Evolutionary conservation across 352 stramenopile genomes (phyloP), one percentile per base, ranked within the genome.

Genomic region (Globisporangium uncinulatum): DNA sequence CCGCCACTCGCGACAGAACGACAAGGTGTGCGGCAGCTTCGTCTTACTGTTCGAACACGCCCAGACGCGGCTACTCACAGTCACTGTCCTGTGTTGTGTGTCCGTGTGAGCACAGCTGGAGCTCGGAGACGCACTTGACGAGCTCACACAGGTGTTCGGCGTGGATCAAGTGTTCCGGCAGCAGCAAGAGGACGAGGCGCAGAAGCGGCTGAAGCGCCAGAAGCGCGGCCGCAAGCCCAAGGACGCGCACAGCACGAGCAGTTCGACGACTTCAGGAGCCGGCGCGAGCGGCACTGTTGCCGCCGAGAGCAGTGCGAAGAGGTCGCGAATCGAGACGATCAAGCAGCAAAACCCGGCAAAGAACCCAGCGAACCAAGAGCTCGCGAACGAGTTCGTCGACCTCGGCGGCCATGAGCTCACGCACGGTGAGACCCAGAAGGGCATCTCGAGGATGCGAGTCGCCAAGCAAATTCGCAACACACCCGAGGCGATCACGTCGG

Each of bases 131-230:
- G 78, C 80, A 7, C 65, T 83, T 32, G 73, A 87, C 5, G 71
- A 89, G 42, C 58, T 91, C 17, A 65, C 71, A 56, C 76, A 87
- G 57, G 66, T 69, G 32, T 85, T 70, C 32, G 78, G 73, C 0
- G 37, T 91, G 29, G 73, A 87, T 41, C 63, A 63, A n/a, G 65
- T 61, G 49, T 88, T 69, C 69, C 68, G 81, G 57, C 71, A 88
- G 53, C 62, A 77, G 13, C 50, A 76, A 44, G 56, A 76, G 32
- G 67, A 73, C 6, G 47, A 73, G 43, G 64, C 76, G 42, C 54
- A 62, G 20, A 87, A 79, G 49, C 70, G 57, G 7, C 54, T 62
- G 36, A 67, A 54, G 34, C 71, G 68, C 9, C 66, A 75, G n/a
- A 63, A 65, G 42, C 70, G 65, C 0, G 13, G 49, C 7, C 53